Evolutionary conservation across 345 rosid genomes (phyloP).

Genomic region (Syzygium aqueum): DNA sequence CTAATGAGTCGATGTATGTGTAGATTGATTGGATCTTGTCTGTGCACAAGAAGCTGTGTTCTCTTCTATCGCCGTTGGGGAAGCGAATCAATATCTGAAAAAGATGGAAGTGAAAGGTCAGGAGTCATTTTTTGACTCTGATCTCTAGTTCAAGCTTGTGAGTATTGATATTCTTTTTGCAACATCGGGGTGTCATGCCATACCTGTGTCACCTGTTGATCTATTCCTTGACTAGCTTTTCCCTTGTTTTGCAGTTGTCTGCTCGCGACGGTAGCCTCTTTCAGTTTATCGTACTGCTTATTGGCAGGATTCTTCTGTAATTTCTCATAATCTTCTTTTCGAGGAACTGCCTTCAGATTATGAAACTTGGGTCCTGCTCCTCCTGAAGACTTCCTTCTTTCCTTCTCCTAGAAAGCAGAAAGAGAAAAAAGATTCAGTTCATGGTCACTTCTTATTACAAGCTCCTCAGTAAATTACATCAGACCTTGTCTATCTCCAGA

Average conservation of each 20-base stretch:
- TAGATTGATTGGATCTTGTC: conserved; percentile 36
- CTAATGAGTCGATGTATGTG: conserved; percentile 40
- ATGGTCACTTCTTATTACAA: background rate
- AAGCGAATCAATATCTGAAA: conserved; percentile 50
- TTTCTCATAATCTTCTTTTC: conserved; percentile 7
- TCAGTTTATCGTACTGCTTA: conserved; percentile 15
- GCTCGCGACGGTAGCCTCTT: conserved; percentile 1
- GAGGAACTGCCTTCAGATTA: conserved; percentile 13
- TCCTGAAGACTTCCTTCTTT: conserved; percentile 13
- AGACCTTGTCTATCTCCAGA: conserved; percentile 37
- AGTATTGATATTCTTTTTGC: background rate
- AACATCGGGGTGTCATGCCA: background rate
- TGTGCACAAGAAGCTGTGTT: conserved; percentile 32
- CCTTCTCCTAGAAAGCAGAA: conserved; percentile 28
- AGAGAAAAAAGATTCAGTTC: background rate
- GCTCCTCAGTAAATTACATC: background rate
- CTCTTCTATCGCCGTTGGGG: conserved; percentile 53
- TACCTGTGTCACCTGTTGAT: conserved; percentile 37
- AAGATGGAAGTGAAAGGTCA: too few relatives aligned
- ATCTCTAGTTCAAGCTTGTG: background rate
- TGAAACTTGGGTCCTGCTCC: background rate
- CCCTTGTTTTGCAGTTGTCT: conserved; percentile 8
- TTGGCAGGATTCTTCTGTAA: background rate
- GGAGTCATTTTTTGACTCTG: background rate
- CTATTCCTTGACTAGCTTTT: conserved; percentile 10